Base-by-base conservation (phyloP, 1,139 yeast species). In the Suhomyces anneliseae region DNA sequence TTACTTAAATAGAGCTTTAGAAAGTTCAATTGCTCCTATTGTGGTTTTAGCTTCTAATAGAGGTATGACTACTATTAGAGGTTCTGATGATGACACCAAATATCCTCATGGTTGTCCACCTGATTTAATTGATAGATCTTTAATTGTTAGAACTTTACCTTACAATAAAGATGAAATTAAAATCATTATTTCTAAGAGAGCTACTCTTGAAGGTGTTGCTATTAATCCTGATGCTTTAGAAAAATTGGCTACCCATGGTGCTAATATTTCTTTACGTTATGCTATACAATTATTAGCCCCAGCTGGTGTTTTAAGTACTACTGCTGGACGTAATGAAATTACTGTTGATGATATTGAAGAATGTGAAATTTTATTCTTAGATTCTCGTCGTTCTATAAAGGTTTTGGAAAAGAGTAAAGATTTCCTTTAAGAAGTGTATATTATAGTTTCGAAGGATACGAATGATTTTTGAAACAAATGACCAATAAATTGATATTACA, bases 101-200 rank as follows among this genome's bases (percentile, higher is more conserved):
- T 87, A 96, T 14, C 97, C 99, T 27, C 99, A 95, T 63, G 99
- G 99, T 42, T 82, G 95, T 55, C 99, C 99, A 35, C 88, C 97
- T 2, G 99, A 93, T 72, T 78, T 93, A 62, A 79, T 92, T 48
- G 99, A 93, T 68, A 78, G 99, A 56, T 74, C 93, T 53, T 78
- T 93, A 57, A 95, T 93, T 64, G 93, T 95, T 44, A 85, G 95
- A 67, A 93, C 99, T 7, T 74, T 89, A 50, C 95, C 97, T 27
- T 93, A 93, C 72, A 79, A 78, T 53, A 81, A 79, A 54, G 95
- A 87, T 44, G 99, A 93, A 68, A 87, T 92, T 52, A 80, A 83
- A 54, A 78, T 85, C 15, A 93, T 93, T 57, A 82, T 93, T 53
- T 82, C 83, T 55, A 89, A 90, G 68, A 81, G 99, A 60, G 83